Percentiles rank a stretch among this genome's conserved stretches.
Evolutionary conservation across 2,329 filamentous ascomycete species (phyloP).

Genomic region (Clonostachys rhizophaga): DNA sequence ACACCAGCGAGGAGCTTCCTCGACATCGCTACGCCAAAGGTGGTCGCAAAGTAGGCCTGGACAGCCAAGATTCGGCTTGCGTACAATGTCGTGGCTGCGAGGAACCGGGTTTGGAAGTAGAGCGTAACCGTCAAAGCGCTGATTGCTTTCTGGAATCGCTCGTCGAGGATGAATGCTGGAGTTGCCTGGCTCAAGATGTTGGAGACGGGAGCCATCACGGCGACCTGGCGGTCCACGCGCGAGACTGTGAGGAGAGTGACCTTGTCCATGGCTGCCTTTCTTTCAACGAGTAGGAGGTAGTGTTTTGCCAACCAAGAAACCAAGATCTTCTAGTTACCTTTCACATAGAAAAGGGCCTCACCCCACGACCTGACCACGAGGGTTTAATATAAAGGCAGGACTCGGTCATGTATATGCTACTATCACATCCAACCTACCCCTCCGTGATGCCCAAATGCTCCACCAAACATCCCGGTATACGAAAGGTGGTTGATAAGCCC

Average conservation of each 20-base stretch:
- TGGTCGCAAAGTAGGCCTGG: conserved; percentile 16
- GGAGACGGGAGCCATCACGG: not conserved
- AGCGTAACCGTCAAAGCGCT: conserved; percentile 20
- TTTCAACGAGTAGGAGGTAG: no score
- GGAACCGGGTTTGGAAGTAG: conserved; percentile 19
- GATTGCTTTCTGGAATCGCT: conserved; percentile 27
- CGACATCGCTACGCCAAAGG: conserved; percentile 19
- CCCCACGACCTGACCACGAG: no score
- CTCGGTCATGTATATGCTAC: no score
- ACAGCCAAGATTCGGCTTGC: conserved; percentile 16
- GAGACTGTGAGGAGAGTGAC: conserved; percentile 3
- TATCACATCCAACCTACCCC: no score
- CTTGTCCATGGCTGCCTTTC: conserved; percentile 2
- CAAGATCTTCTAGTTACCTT: no score
- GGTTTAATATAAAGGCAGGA: no score
- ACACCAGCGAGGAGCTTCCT: conserved; percentile 14
- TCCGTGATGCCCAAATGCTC: no score
- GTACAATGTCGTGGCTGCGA: conserved; percentile 18
- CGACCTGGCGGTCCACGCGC: not conserved
- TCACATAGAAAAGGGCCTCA: no score
- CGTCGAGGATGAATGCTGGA: conserved; percentile 23
- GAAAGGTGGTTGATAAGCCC: not conserved
- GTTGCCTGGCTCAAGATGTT: conserved; percentile 19
- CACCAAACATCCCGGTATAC: no score
- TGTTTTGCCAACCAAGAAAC: no score